Evolutionary conservation across 2,329 filamentous ascomycete genomes (phyloP), one percentile per base, ranked within the genome.

Genomic region (Alternaria ventricosa): DNA sequence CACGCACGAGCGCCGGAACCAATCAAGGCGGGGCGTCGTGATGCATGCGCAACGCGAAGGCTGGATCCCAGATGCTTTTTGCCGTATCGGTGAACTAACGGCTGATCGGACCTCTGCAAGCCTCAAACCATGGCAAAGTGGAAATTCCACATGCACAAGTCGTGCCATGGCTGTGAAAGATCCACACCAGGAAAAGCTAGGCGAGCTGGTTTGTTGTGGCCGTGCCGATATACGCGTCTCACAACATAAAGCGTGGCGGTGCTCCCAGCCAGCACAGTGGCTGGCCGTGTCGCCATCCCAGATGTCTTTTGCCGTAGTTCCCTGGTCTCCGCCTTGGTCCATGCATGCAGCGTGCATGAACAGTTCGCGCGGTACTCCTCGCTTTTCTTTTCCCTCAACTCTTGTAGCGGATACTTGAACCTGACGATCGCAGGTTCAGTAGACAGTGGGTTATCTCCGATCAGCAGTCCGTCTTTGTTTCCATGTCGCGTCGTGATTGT

Each of bases 51-150:
- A 65, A 56, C 66, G 56, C 60, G 62, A 66, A 57, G 66, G 27
- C 66, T 65, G 64, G 67, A 71, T 71, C 74, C 72, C 63, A 64
- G 70, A 57, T 43, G 71, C 45, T 55, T 71, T 75, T 77, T 74
- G 65, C 63, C 63, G 58, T 46, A 66, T 71, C 65, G 30, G 63
- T 69, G 50, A 53, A 59, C 70, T 61, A 70, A 74, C 71, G 67
- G 73, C 66, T 72, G 65, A 73, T 71, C 74, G 61, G 61, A 60
- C 53, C 57, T 51, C 45, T 59, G 46, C 62, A 63, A 62, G 58
- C 59, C 65, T 59, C 46, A 18, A 25, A 58, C 49, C 63, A 66
- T 62, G 60, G 68, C 45, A 57, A 56, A 60, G 25, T 60, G 49
- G 33, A 23, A 18, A 43, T 58, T 47, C 61, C 56, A 33, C 66